Percentiles rank a stretch among this genome's conserved stretches.
phyloP scores from a whole-genome alignment of 108 stramenopile species.

The Nitzschia inconspicua region DNA sequence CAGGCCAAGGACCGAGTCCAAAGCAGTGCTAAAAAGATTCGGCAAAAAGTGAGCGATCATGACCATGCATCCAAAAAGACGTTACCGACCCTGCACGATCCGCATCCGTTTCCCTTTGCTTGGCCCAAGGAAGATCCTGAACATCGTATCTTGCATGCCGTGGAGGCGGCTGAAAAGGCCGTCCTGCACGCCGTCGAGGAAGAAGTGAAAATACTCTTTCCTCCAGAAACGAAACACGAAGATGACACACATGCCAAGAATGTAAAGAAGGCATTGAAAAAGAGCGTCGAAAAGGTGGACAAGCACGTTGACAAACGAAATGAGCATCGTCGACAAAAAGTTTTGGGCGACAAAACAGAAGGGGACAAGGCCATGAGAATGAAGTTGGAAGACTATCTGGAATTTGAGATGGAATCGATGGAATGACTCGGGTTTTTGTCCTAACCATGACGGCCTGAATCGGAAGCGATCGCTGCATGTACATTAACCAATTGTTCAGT shows the following conservation, averaged over 20 bases:
- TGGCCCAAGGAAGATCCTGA: slow-evolving; percentile 1
- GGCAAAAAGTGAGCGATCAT: neutral
- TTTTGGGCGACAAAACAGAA: neutral
- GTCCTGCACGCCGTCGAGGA: slow-evolving; percentile 16
- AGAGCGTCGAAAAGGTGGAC: neutral
- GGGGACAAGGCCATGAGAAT: neutral
- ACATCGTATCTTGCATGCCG: slow-evolving; percentile 9
- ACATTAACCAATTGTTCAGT: too few relatives aligned
- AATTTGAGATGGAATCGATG: too few relatives aligned
- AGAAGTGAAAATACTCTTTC: slow-evolving; percentile 9
- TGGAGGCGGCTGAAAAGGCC: slow-evolving; percentile 14
- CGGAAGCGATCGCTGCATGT: too few relatives aligned
- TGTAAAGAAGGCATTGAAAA: too few relatives aligned
- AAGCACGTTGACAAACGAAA: neutral
- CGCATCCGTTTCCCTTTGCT: neutral
- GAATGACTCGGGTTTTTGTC: too few relatives aligned
- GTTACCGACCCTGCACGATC: neutral
- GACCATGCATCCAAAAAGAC: neutral
- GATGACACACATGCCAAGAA: too few relatives aligned
- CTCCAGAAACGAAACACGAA: neutral
- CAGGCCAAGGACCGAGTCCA: neutral
- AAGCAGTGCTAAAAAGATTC: neutral
- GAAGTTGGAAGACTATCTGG: neutral
- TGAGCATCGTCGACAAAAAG: too few relatives aligned
- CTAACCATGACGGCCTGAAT: too few relatives aligned